Evolutionary conservation across 768 basidiomycete species (phyloP).

Genomic region (Boletellus ananiceps): DNA sequence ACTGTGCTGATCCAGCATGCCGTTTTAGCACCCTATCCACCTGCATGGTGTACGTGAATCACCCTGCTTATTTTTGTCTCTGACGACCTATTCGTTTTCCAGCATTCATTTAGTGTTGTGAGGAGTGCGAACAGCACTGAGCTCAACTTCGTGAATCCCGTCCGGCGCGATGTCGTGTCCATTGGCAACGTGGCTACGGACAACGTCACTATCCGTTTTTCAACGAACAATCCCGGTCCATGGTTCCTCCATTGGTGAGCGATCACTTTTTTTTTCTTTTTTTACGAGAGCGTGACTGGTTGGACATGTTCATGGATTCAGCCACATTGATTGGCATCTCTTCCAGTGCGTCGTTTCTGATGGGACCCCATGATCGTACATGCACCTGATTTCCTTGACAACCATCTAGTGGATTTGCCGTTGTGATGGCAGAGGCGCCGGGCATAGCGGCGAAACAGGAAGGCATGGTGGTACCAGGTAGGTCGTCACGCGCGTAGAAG

Average conservation of each 20-base stretch:
- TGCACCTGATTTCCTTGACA: not conserved
- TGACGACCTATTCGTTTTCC: not conserved
- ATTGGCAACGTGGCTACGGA: slow-evolving; percentile 27
- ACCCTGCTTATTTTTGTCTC: not conserved
- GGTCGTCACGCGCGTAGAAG: not conserved
- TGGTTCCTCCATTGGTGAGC: slow-evolving; percentile 48
- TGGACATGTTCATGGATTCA: slow-evolving; percentile 2
- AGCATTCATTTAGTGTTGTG: slow-evolving; percentile 38
- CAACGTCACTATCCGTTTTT: slow-evolving; percentile 54
- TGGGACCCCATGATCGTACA: not conserved
- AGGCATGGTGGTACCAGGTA: slow-evolving; percentile 18
- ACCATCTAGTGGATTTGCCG: slow-evolving; percentile 24
- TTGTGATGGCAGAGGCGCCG: slow-evolving; percentile 26
- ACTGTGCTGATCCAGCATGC: not conserved
- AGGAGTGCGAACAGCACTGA: slow-evolving; percentile 24
- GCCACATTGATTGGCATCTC: slow-evolving; percentile 31
- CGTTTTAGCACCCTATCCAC: slow-evolving; percentile 37
- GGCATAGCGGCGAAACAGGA: slow-evolving; percentile 5
- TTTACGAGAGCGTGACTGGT: not conserved
- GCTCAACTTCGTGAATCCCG: slow-evolving; percentile 36
- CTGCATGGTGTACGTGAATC: slow-evolving; percentile 36
- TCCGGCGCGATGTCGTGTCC: slow-evolving; percentile 33
- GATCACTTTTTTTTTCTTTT: no score
- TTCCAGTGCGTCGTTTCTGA: slow-evolving; percentile 13
- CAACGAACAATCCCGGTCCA: slow-evolving; percentile 62